Conservation (phyloP, 2,329 filamentous ascomycete genomes). For the Mollisia scopiformis region DNA sequence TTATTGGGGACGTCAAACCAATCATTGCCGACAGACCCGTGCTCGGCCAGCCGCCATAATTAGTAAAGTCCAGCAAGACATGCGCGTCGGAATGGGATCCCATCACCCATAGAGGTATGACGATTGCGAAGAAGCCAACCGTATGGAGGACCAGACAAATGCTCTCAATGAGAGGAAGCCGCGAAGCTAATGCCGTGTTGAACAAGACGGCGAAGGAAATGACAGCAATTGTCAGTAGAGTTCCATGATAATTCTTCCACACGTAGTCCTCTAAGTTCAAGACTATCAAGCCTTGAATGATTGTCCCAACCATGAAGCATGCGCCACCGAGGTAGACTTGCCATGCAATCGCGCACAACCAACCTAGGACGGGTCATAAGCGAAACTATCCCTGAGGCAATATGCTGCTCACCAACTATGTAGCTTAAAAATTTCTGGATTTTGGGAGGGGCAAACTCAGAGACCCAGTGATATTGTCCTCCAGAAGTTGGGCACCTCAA, state of each 20-base stretch:
- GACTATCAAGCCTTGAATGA: conserved; percentile 45
- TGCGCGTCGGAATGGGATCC: conserved; percentile 20
- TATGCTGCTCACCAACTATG: no score
- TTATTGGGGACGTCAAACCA: conserved; percentile 40
- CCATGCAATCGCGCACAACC: no score
- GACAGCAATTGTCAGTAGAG: conserved; percentile 46
- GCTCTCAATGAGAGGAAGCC: conserved; percentile 45
- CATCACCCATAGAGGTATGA: conserved; percentile 43
- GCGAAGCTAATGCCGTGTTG: conserved; percentile 44
- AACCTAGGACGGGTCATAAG: no score
- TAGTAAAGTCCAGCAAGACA: conserved; percentile 37
- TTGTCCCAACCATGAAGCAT: conserved; percentile 44
- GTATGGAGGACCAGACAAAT: conserved; percentile 47
- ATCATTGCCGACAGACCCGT: conserved; percentile 40
- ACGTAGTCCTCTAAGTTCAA: conserved; percentile 41
- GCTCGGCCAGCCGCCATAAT: conserved; percentile 37
- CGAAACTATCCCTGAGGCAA: no score
- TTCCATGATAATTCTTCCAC: conserved; percentile 44
- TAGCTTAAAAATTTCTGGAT: conserved; percentile 54
- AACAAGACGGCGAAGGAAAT: conserved; percentile 44
- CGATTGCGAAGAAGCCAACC: conserved; percentile 46
- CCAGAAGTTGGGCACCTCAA: conserved; percentile 52
- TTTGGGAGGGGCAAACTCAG: conserved; percentile 50
- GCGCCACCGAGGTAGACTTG: no score
- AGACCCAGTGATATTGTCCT: conserved; percentile 62